Conservation (phyloP, 1,284 basidiomycete genomes). For the Pseudozyma tsukubaensis region DNA sequence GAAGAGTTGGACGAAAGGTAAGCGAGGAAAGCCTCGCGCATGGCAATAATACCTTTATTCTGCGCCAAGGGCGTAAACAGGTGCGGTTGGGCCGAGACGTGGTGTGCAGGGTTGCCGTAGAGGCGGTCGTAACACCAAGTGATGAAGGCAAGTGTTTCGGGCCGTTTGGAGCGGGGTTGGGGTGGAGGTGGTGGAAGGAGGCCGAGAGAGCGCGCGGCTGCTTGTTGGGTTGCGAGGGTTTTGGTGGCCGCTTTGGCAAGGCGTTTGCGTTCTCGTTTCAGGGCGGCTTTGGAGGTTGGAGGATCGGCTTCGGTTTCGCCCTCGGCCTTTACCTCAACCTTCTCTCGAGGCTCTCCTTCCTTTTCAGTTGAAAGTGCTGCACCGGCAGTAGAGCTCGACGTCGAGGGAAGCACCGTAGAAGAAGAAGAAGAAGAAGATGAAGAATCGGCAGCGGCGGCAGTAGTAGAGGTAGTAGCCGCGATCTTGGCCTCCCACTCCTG, state of each 20-base stretch:
- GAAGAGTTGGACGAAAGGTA: slow-evolving; percentile 70
- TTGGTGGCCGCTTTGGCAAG: slow-evolving; percentile 11
- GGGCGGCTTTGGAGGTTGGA: slow-evolving; percentile 24
- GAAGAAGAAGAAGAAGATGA: neutral
- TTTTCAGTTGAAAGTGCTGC: neutral
- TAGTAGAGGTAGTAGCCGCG: neutral
- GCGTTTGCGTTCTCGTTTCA: slow-evolving; percentile 34
- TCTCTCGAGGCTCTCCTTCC: neutral
- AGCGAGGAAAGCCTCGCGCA: slow-evolving; percentile 81
- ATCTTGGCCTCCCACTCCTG: slow-evolving; percentile 44
- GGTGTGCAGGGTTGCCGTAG: slow-evolving; percentile 70
- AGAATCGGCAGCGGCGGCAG: neutral
- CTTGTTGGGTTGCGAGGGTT: neutral
- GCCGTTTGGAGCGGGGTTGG: slow-evolving; percentile 49
- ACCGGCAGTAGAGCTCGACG: neutral
- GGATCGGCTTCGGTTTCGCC: too few species aligned
- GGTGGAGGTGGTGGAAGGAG: slow-evolving; percentile 44
- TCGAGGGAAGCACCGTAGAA: neutral
- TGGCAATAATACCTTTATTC: slow-evolving; percentile 85
- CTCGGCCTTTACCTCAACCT: neutral
- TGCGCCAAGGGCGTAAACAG: slow-evolving; percentile 78
- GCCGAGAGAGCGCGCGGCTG: slow-evolving; percentile 30
- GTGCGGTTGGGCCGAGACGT: slow-evolving; percentile 76
- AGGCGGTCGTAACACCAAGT: slow-evolving; percentile 63
- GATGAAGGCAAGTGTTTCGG: slow-evolving; percentile 61